phyloP scores from a whole-genome alignment of 208 protist species.

The Leishmania arabica region DNA sequence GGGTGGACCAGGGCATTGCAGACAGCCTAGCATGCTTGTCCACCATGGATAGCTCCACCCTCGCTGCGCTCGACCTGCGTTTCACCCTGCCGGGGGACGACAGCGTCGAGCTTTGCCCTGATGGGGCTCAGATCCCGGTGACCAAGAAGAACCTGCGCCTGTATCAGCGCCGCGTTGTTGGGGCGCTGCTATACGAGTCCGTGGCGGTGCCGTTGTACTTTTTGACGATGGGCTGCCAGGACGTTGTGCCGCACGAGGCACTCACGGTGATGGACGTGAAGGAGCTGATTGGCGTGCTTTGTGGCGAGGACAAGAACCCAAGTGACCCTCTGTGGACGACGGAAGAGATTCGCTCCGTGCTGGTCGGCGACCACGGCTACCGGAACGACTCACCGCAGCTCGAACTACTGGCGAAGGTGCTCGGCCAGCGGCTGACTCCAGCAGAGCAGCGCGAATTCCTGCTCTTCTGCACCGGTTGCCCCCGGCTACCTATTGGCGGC shows the following conservation, averaged over 20 bases:
- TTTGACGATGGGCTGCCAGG: constrained; percentile 64
- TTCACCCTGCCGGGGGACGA: constrained; percentile 88
- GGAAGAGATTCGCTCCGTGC: constrained; percentile 70
- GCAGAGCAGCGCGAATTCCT: constrained; percentile 87
- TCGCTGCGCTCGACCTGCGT: constrained; percentile 64
- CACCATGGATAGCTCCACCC: constrained; percentile 34
- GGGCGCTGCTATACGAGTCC: constrained; percentile 71
- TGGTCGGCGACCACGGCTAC: constrained; percentile 92
- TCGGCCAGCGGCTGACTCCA: constrained; percentile 68
- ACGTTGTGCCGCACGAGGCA: constrained; percentile 77
- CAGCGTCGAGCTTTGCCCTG: constrained; percentile 55
- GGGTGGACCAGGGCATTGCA: constrained; percentile 63
- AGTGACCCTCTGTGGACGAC: constrained; percentile 77
- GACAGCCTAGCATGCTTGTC: constrained; percentile 49
- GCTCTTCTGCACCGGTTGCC: constrained; percentile 91
- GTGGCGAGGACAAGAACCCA: constrained; percentile 47
- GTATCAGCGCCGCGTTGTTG: constrained; percentile 67
- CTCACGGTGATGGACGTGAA: constrained; percentile 53
- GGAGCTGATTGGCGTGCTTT: constrained; percentile 71
- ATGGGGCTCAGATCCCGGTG: constrained; percentile 52
- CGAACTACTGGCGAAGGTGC: constrained; percentile 65
- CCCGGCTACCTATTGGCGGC: constrained; percentile 84
- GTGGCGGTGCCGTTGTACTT: constrained; percentile 69
- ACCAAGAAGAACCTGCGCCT: constrained; percentile 47
- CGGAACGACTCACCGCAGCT: constrained; percentile 85